phyloP scores from a whole-genome alignment of 2,329 filamentous ascomycete species.

The Cyclaneusma minus region DNA sequence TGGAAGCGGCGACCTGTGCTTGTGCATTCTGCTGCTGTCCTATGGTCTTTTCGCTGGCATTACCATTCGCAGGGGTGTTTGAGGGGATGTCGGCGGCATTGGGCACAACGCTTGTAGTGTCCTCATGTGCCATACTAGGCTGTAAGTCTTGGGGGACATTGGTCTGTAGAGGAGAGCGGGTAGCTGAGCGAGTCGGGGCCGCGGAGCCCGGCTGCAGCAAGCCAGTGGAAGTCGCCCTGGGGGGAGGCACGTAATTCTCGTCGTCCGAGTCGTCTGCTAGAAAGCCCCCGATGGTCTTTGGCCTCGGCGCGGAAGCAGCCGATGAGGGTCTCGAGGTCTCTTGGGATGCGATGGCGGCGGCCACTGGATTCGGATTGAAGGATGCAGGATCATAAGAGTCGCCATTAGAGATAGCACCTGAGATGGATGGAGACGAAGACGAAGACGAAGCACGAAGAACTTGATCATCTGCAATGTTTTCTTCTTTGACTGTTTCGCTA shows the following conservation, averaged over 20 bases:
- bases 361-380: slow-evolving; percentile 13
- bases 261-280: slow-evolving; percentile 21
- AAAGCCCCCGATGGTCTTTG: slow-evolving; percentile 19
- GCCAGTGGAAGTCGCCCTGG: slow-evolving; percentile 9
- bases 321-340: slow-evolving; percentile 17
- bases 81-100: too few relatives aligned
- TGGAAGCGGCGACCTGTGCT: slow-evolving; percentile 1
- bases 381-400: slow-evolving; percentile 17
- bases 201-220: slow-evolving; percentile 13
- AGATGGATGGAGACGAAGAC: slow-evolving; percentile 18
- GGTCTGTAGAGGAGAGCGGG: slow-evolving; percentile 2
- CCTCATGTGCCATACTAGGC: too few relatives aligned
- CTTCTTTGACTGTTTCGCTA: slow-evolving; percentile 20
- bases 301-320: slow-evolving; percentile 11
- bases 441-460: slow-evolving; percentile 20
- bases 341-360: slow-evolving; percentile 13
- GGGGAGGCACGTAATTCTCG: slow-evolving; percentile 15
- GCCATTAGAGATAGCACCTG: slow-evolving; percentile 15
- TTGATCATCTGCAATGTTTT: slow-evolving; percentile 21
- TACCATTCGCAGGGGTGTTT: too few relatives aligned
- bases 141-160: slow-evolving; percentile 2
- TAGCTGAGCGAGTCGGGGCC: slow-evolving; percentile 11
- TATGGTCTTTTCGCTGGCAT: too few relatives aligned
- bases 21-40: too few relatives aligned
- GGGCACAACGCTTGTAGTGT: too few relatives aligned